Evolutionary conservation across 2,329 filamentous ascomycete genomes (phyloP), one percentile per base, ranked within the genome.

Genomic region (Fusarium odoratissimum): DNA sequence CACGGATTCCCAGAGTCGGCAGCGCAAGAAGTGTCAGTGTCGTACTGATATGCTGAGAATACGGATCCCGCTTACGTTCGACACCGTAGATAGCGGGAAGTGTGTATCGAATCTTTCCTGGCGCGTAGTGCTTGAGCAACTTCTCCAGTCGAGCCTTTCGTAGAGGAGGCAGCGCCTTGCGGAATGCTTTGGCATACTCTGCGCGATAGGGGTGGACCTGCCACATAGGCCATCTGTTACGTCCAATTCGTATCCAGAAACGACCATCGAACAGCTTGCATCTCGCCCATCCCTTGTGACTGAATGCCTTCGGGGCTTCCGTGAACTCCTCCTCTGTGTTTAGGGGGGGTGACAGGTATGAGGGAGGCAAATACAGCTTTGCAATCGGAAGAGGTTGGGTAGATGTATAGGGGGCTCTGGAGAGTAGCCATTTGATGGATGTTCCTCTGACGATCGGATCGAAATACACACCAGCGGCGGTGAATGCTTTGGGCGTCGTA

Each of bases 181-280:
- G 84, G 69, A 90, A 89, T 0, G 79, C 69, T 71, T 87, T 86
- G 44, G 83, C 82, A 66, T 86, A 79, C 38, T 82, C 82, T 3
- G 75, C 71, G 5, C 81, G 77, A 72, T 88, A 86, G 0, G 88
- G 88, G 38, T 82, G 82, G 5, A 90, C 69, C 23, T 81, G 77
- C 21, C 88, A 80, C 19, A 78, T 77, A 55, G 81, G 82, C 6
- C 83, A 83, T 11, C 85, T 79, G 9, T 84, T 83, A 51, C 84
- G 80, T 25, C 80, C 79, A 14, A 90, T 61, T 21, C 85, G 83
- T 21, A 91, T 79, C 90, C 90, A 92, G 79, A 86, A 92, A 5
- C 90, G 87, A 1, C 89, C 87, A 78, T 92, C 90, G 82, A 86
- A 92, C 60, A 87, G 78, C 51, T 78, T 77, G 17, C 76, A 72